Conservation (phyloP, 768 basidiomycete genomes). For the Tricholoma sp. region DNA sequence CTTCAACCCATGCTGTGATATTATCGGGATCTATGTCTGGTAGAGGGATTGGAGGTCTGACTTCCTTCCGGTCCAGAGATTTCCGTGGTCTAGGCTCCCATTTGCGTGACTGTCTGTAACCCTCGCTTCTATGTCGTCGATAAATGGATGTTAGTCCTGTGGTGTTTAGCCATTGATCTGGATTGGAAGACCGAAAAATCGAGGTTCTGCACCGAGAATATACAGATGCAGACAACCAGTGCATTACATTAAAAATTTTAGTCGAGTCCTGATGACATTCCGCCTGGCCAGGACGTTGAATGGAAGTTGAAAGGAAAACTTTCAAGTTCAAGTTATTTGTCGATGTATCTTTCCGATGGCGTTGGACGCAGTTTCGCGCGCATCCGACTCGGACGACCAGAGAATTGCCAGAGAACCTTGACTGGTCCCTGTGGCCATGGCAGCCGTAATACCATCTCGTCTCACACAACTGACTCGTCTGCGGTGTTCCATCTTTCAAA, state of each 20-base stretch:
- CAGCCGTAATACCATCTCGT: slow-evolving; percentile 41
- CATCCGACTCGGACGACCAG: too few relatives aligned
- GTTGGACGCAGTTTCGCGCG: too few relatives aligned
- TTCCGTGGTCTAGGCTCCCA: background rate
- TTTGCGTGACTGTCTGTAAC: background rate
- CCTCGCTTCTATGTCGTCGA: background rate
- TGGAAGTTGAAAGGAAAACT: background rate
- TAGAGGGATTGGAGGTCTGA: background rate
- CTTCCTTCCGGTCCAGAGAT: background rate
- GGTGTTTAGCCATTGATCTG: slow-evolving; percentile 9
- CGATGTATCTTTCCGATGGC: slow-evolving; percentile 3
- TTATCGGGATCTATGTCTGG: slow-evolving; percentile 12
- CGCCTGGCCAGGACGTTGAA: background rate
- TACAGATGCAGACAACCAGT: slow-evolving; percentile 11
- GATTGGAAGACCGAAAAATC: slow-evolving; percentile 7
- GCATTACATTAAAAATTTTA: slow-evolving; percentile 4
- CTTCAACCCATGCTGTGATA: slow-evolving; percentile 29
- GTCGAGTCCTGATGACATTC: background rate
- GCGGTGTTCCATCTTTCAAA: slow-evolving; percentile 77
- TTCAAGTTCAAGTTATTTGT: slow-evolving; percentile 1
- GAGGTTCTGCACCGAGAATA: slow-evolving; percentile 14
- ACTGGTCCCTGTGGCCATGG: slow-evolving; percentile 18
- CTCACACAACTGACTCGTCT: slow-evolving; percentile 58
- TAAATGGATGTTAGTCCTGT: slow-evolving; percentile 1
- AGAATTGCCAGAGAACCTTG: background rate